Evolutionary conservation across 306 rosid genomes (phyloP).

Genomic region (Elaeagnus macrophylla): DNA sequence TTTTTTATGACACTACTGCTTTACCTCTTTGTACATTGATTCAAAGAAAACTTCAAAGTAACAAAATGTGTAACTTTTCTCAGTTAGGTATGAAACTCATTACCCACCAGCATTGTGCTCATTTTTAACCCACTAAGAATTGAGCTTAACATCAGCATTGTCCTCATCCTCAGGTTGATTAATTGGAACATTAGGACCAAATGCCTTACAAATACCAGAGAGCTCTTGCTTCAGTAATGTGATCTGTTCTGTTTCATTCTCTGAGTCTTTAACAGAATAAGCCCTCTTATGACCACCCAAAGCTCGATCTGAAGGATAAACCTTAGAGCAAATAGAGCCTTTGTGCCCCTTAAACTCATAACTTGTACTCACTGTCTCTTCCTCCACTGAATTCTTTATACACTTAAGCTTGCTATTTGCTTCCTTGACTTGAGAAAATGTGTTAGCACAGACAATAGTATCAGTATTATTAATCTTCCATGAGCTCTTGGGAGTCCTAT

Average conservation of each 20-base stretch:
- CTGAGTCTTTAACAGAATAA: conserved; percentile 24
- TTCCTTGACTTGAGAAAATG: conserved; percentile 8
- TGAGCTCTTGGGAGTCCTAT: conserved; percentile 8
- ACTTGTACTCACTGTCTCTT: conserved; percentile 6
- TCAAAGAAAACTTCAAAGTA: conserved; percentile 2
- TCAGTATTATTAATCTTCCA: conserved; percentile 5
- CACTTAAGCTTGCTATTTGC: conserved; percentile 3
- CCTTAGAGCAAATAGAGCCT: conserved; percentile 39
- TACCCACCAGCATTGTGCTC: conserved; percentile 22
- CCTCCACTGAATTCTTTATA: conserved; percentile 7
- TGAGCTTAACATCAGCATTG: conserved; percentile 19
- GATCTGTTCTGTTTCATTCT: conserved; percentile 13
- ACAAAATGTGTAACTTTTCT: conserved; percentile 7
- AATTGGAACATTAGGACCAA: conserved; percentile 7
- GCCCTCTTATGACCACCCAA: conserved; percentile 51
- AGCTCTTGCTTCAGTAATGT: conserved; percentile 14
- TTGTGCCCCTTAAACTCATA: conserved; percentile 19
- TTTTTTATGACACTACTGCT: conserved; percentile 7
- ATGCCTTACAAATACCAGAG: conserved; percentile 11
- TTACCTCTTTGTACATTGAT: not conserved
- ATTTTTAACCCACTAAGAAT: conserved; percentile 27
- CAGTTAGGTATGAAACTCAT: conserved; percentile 20
- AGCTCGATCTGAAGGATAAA: conserved; percentile 43
- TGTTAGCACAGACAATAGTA: not conserved
- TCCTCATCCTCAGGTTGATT: conserved; percentile 12